A percentile compares a stretch with the other conserved stretches of the same genome.
Conservation (phyloP, 2,329 filamentous ascomycete species). For the Tolypocladium ovalisporum region DNA sequence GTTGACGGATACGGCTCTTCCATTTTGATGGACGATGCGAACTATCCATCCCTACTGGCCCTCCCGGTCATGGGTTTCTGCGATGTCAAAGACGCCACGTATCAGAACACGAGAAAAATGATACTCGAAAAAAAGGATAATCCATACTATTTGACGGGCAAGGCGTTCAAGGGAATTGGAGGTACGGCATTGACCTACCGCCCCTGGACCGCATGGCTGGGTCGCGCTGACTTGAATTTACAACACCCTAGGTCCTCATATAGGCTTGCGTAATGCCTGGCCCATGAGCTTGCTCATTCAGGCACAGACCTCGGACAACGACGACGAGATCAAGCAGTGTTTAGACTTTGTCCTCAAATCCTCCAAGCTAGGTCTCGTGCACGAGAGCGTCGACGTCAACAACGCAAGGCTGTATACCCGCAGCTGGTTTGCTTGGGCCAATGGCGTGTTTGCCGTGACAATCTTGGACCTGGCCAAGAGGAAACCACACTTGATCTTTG, state of each 20-base stretch:
- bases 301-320: constrained; percentile 76
- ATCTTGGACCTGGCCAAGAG: constrained; percentile 80
- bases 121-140: constrained; percentile 67
- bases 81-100: constrained; percentile 52
- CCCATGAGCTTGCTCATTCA: constrained; percentile 92
- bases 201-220: not conserved
- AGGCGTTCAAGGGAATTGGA: constrained; percentile 76
- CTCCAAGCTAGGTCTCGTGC: constrained; percentile 68
- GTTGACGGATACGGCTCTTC: constrained; percentile 77
- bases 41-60: constrained; percentile 70
- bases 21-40: constrained; percentile 84
- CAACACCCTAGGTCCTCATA: constrained; percentile 40
- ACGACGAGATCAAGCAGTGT: constrained; percentile 68
- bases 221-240: constrained; percentile 5
- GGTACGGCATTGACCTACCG: constrained; percentile 37
- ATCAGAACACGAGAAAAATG: constrained; percentile 76
- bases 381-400: constrained; percentile 87
- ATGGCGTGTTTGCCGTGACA: constrained; percentile 88
- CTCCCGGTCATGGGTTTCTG: constrained; percentile 72
- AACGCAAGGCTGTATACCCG: constrained; percentile 57
- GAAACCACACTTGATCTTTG: constrained; percentile 82
- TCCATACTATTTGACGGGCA: constrained; percentile 76
- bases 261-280: constrained; percentile 87
- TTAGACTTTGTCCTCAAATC: constrained; percentile 65
- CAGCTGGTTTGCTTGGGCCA: constrained; percentile 97